phyloP scores from a whole-genome alignment of 2,329 filamentous ascomycete species.

The Hymenoscyphus scutula region DNA sequence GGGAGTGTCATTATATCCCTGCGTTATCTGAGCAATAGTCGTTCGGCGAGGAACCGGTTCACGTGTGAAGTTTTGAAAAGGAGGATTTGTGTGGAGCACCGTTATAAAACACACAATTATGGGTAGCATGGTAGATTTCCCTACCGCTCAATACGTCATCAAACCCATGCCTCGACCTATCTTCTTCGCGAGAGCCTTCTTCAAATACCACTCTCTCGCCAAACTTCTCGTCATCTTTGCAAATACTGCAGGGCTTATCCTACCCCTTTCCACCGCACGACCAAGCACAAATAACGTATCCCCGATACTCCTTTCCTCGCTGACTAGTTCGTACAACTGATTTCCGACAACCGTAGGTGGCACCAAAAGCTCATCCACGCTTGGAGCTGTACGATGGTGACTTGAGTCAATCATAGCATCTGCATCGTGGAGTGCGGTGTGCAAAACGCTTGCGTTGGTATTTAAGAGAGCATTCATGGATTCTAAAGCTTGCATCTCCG shows the following conservation, averaged over 20 bases:
- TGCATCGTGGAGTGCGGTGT: constrained; percentile 73
- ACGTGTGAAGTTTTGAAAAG: neutral
- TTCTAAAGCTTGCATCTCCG: constrained; percentile 69
- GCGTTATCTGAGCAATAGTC: neutral
- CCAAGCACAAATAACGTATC: constrained; percentile 85
- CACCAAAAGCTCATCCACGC: constrained; percentile 88
- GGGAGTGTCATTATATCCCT: neutral
- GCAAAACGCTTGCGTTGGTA: constrained; percentile 76
- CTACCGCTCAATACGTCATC: constrained; percentile 18
- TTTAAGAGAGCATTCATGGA: constrained; percentile 68
- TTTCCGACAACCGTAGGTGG: constrained; percentile 90
- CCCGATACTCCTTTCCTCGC: constrained; percentile 82
- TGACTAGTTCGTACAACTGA: constrained; percentile 84
- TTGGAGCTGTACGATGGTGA: constrained; percentile 65
- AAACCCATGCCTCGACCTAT: constrained; percentile 76
- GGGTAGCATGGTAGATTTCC: neutral
- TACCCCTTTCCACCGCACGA: constrained; percentile 69
- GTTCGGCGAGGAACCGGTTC: neutral
- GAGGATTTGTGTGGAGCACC: neutral
- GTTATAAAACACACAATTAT: neutral
- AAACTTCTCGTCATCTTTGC: constrained; percentile 73
- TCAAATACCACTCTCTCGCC: constrained; percentile 77
- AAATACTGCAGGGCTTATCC: constrained; percentile 70
- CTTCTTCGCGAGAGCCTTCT: constrained; percentile 77
- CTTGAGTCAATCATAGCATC: constrained; percentile 74